Conservation (phyloP, 2,329 filamentous ascomycete genomes). For the Trichoderma sp. region DNA sequence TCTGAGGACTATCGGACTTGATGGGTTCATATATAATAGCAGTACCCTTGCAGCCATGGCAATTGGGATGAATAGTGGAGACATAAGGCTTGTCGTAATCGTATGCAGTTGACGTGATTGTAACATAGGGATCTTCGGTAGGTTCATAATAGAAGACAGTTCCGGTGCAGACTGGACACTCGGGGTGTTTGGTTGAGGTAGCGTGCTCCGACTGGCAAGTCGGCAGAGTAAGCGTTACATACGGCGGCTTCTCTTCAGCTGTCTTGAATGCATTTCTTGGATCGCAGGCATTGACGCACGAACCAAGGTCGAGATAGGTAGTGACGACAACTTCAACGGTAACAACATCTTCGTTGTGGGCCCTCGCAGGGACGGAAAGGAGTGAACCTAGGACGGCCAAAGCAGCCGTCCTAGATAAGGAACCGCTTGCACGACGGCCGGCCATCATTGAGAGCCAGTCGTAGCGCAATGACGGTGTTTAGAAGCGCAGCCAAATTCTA, state of each 20-base stretch:
- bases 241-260: constrained; percentile 2
- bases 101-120: constrained; percentile 23
- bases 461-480: constrained; percentile 22
- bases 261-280: not conserved
- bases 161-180: constrained; percentile 25
- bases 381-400: constrained; percentile 20
- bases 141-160: constrained; percentile 29
- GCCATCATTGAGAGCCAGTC: constrained; percentile 9
- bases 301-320: constrained; percentile 20
- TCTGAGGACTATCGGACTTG: not conserved
- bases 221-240: constrained; percentile 25
- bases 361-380: constrained; percentile 19
- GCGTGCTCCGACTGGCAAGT: constrained; percentile 22
- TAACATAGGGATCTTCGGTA: constrained; percentile 26
- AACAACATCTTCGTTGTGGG: constrained; percentile 6
- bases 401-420: constrained; percentile 18
- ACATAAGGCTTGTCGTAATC: constrained; percentile 22
- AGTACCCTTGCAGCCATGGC: constrained; percentile 26
- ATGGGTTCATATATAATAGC: constrained; percentile 29
- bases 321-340: constrained; percentile 24
- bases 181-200: constrained; percentile 24
- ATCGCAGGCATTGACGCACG: constrained; percentile 20
- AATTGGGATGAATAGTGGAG: constrained; percentile 24
- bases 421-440: constrained; percentile 8
- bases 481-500: not conserved